Evolutionary conservation across 2,329 filamentous ascomycete genomes (phyloP).

Genomic region (Fusarium nematophilum): DNA sequence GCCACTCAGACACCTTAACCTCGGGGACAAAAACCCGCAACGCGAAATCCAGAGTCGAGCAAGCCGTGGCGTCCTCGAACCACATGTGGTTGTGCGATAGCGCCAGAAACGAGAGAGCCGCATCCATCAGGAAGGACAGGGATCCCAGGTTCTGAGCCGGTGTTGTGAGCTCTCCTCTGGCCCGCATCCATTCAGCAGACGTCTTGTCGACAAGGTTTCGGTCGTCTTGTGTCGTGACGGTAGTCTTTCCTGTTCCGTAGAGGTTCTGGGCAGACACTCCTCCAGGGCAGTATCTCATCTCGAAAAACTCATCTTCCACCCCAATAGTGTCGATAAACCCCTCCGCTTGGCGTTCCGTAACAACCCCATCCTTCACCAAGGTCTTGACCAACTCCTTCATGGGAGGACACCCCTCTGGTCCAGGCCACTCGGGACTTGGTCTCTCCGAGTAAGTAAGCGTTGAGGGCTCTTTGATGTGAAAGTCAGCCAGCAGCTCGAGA

Average conservation of each 20-base stretch:
- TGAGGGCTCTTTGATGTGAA: slow-evolving; percentile 55
- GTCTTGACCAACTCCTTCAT: slow-evolving; percentile 7
- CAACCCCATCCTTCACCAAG: slow-evolving; percentile 38
- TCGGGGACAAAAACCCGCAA: slow-evolving; percentile 55
- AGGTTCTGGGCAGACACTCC: slow-evolving; percentile 58
- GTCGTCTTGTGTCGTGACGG: slow-evolving; percentile 50
- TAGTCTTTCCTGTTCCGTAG: slow-evolving; percentile 53
- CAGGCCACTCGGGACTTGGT: slow-evolving; percentile 48
- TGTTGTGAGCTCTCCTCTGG: slow-evolving; percentile 30
- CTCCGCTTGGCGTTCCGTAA: slow-evolving; percentile 38
- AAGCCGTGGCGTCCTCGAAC: slow-evolving; percentile 57
- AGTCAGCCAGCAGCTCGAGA: slow-evolving; percentile 58
- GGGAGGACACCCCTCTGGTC: slow-evolving; percentile 40
- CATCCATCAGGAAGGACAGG: slow-evolving; percentile 59
- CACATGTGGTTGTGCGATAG: slow-evolving; percentile 55
- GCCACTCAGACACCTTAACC: slow-evolving; percentile 55
- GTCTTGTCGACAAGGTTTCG: slow-evolving; percentile 49
- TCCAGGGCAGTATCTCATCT: slow-evolving; percentile 51
- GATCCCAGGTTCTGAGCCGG: slow-evolving; percentile 50
- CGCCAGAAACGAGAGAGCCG: slow-evolving; percentile 56
- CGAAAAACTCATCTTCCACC: slow-evolving; percentile 46
- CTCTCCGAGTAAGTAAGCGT: slow-evolving; percentile 53
- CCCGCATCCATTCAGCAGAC: slow-evolving; percentile 57
- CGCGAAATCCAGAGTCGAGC: slow-evolving; percentile 62
- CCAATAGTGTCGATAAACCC: slow-evolving; percentile 46